Base-by-base conservation (phyloP, 2,329 filamentous ascomycete species). In the Aspergillus glaucus region DNA sequence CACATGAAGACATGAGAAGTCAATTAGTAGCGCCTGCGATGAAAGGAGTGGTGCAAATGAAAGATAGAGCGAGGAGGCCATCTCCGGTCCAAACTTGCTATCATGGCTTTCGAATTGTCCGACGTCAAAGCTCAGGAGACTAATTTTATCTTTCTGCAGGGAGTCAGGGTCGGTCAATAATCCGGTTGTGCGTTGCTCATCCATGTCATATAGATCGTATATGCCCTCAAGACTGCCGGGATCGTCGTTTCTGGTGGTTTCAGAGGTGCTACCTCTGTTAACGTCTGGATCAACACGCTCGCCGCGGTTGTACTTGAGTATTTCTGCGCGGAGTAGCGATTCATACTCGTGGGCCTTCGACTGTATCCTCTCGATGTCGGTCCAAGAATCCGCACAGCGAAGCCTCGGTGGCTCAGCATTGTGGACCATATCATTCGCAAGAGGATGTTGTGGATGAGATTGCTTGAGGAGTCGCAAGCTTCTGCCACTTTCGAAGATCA, bases 401-500 rank as follows among this genome's bases (percentile, higher is more conserved):
- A 88, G 71, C 12, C 67, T 65, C 2, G 86, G 85, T 10, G 82
- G 78, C 6, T 72, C 65, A 9, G 74, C 71, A 10, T 69, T 63
- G 8, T 62, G 56, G 5, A 78, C 70, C 22, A 74, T 71, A n/a
- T 73, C 60, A 39, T 75, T 75, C 12, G 81, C 79, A 39, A 93
- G 71, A 0, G 85, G 82, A 62, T 94, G 87, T 2, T 82, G 74
- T 4, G 87, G 79, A 62, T 93, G 86, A 56, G 86, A 82, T 19
- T 75, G 72, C 56, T 82, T 80, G 43, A 95, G 74, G 47, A 93
- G 82, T 6, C 86, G 80, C 43, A 95, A 68, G 62, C 86, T 92
- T 58, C 79, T 81, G 3, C 88, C 89, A 3, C 84, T 86, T 62
- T 94, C 88, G 55, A 92, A 91, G n/a, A 93, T 81, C 4, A 77